Percentiles rank a stretch among this genome's conserved stretches.
phyloP scores from a whole-genome alignment of 1,284 basidiomycete genomes.

The Rhodotorula mucilaginosa region DNA sequence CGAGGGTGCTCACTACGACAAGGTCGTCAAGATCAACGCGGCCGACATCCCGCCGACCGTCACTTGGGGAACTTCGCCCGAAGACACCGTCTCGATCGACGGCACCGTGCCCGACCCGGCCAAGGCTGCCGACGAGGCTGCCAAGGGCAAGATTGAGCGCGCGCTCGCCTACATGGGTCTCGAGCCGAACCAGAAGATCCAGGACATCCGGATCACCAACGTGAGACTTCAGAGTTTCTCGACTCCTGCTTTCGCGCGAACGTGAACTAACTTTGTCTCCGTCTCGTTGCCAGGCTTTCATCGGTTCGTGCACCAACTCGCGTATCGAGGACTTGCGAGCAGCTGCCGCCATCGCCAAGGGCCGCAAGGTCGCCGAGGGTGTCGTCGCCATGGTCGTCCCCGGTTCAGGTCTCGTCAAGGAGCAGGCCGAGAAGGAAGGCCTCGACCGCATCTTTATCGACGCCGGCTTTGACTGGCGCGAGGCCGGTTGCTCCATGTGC shows the following conservation, averaged over 20 bases:
- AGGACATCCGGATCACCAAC: slow-evolving; percentile 84
- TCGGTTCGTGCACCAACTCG: slow-evolving; percentile 95
- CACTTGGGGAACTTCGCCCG: slow-evolving; percentile 94
- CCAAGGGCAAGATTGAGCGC: slow-evolving; percentile 71
- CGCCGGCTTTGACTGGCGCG: slow-evolving; percentile 95
- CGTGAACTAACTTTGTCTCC: too few relatives aligned
- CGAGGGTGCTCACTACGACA: slow-evolving; percentile 83
- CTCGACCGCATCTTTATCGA: slow-evolving; percentile 86
- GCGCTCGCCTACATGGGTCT: slow-evolving; percentile 92
- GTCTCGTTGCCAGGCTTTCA: slow-evolving; percentile 65
- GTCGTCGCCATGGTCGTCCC: slow-evolving; percentile 94
- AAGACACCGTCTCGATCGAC: slow-evolving; percentile 85
- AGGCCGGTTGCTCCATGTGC: slow-evolving; percentile 98
- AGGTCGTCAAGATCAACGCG: slow-evolving; percentile 78
- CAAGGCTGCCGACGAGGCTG: slow-evolving; percentile 64
- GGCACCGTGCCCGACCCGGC: slow-evolving; percentile 79
- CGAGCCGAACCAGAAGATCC: slow-evolving; percentile 74
- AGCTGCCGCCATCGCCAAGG: slow-evolving; percentile 77
- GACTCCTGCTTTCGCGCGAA: too few relatives aligned
- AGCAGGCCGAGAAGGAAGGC: slow-evolving; percentile 91
- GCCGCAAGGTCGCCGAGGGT: slow-evolving; percentile 70
- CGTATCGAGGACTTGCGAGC: slow-evolving; percentile 93
- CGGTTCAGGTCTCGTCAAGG: slow-evolving; percentile 89
- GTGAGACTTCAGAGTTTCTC: slow-evolving; percentile 8
- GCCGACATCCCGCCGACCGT: slow-evolving; percentile 90